phyloP scores from a whole-genome alignment of 140 eudicot species.

The Oenanthe javanica region DNA sequence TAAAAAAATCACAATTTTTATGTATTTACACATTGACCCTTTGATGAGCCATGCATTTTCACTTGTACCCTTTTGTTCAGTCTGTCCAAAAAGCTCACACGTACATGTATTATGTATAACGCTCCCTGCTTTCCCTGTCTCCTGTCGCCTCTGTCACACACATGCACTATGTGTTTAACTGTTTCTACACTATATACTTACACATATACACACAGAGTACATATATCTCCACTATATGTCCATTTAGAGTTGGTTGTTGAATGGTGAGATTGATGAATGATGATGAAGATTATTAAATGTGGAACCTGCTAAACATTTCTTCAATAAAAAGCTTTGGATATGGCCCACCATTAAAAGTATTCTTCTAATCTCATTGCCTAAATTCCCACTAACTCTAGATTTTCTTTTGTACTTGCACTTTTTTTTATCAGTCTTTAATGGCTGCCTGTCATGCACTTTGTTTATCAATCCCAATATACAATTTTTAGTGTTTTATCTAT shows the following conservation, averaged over 20 bases:
- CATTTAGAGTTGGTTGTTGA: neutral
- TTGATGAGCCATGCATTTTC: neutral
- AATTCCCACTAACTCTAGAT: slow-evolving; percentile 12
- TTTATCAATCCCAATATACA: slow-evolving; percentile 29
- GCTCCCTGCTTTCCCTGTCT: neutral
- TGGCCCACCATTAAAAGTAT: slow-evolving; percentile 26
- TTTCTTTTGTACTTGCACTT: slow-evolving; percentile 8
- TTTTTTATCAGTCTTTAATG: slow-evolving; percentile 36
- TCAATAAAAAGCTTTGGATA: slow-evolving; percentile 12
- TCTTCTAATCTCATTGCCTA: slow-evolving; percentile 13
- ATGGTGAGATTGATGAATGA: neutral
- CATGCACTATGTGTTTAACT: slow-evolving; percentile 1
- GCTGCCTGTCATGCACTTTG: slow-evolving; percentile 42
- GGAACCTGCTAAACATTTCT: slow-evolving; percentile 18
- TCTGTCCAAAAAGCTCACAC: slow-evolving; percentile 1
- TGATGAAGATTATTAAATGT: neutral
- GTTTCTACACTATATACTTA: neutral
- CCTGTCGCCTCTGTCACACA: neutral
- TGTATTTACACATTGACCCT: neutral
- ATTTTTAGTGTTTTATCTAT: slow-evolving; percentile 26
- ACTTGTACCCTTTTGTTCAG: neutral
- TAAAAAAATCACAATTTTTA: too few relatives aligned
- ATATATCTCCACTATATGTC: neutral
- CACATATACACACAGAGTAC: neutral
- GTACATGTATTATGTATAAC: slow-evolving; percentile 1